Base-by-base conservation (phyloP, 768 basidiomycete genomes). In the Lanmaoa rubissima region DNA sequence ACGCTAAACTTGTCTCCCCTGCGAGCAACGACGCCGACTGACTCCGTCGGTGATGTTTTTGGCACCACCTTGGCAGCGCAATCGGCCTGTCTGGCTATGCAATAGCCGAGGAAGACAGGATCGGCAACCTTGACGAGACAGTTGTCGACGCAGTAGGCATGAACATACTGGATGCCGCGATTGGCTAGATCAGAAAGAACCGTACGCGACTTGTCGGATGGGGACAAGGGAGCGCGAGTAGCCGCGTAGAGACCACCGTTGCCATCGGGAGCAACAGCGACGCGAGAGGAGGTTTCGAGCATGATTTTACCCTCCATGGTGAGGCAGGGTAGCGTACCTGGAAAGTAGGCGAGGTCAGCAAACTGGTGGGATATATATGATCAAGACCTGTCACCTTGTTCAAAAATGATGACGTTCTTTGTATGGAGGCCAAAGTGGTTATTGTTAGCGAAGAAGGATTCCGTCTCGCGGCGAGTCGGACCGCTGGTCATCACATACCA, bases 401-500 rank as follows among this genome's bases (percentile, higher is more conserved):
- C 92, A 64, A 99, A 99, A 75, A 99, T 82, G 49, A 98, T 77
- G 59, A 99, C 87, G 65, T 97, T 87, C 59, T 84, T 78, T 55
- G 83, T 68, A 50, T 86, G 69, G 58, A 99, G 80, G 5, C 96
- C 95, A 69, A 98, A 99, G 76, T 81, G 90, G 3, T 73, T 71
- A 74, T 94, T 81, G 58, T 82, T 76, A 59, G 75, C 76, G 75
- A 98, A 98, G 79, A 88, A 98, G 28, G 75, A 76, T 72, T 92
- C 90, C 24, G 97, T 98, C 36, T 88, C 90, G 40, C 74, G 78
- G 61, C 94, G 84, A 36, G 97, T 99, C 39, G 96, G 97, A 24
- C 95, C 95, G 68, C 92, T 94, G 54, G 96, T 98, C 97, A 99
- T 99, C 67, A 99, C 86, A 76, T 98, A 98, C 97, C 97, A 98